Evolutionary conservation across 139 green algal genomes (phyloP).

Genomic region (Edaphochlamys debaryana): DNA sequence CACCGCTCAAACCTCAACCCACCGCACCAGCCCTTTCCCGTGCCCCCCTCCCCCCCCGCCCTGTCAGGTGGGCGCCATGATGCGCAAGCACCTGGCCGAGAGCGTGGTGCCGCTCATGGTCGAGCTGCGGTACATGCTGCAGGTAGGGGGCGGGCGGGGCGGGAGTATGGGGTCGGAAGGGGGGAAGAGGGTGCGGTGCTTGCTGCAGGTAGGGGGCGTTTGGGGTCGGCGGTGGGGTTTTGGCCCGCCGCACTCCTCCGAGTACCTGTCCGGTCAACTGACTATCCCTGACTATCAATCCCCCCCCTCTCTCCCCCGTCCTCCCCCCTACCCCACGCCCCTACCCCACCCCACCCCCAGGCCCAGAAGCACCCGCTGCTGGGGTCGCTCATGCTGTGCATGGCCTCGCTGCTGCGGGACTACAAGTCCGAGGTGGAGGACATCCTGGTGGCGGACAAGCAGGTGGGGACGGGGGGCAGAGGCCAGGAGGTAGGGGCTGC

Average conservation of each 20-base stretch:
- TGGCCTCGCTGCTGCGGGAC: conserved; percentile 79
- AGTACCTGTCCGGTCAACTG: no score
- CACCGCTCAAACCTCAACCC: no score
- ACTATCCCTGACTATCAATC: no score
- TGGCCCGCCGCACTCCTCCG: no score
- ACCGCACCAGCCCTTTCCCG: no score
- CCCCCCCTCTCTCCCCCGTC: no score
- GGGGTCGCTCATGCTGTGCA: conserved; percentile 72
- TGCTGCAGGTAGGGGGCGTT: no score
- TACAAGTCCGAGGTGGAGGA: conserved; percentile 90
- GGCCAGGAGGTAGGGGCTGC: no score
- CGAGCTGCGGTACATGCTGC: conserved; percentile 78
- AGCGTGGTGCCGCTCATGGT: conserved; percentile 84
- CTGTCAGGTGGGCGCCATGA: conserved; percentile 70
- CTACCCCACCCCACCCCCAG: conserved; percentile 37
- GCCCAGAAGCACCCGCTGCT: conserved; percentile 73
- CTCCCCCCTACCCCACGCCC: no score
- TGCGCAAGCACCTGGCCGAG: conserved; percentile 92
- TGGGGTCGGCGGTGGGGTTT: no score
- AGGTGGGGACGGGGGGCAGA: conserved; percentile 36
- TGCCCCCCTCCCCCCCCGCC: no score
- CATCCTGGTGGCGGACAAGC: conserved; percentile 85
- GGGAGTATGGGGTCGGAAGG: not conserved
- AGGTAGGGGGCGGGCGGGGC: conserved; percentile 16
- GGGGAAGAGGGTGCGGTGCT: no score